A percentile compares a stretch with the other conserved stretches of the same genome.
Evolutionary conservation across 2,329 filamentous ascomycete genomes (phyloP).

Genomic region (Falciphora oryzae): DNA sequence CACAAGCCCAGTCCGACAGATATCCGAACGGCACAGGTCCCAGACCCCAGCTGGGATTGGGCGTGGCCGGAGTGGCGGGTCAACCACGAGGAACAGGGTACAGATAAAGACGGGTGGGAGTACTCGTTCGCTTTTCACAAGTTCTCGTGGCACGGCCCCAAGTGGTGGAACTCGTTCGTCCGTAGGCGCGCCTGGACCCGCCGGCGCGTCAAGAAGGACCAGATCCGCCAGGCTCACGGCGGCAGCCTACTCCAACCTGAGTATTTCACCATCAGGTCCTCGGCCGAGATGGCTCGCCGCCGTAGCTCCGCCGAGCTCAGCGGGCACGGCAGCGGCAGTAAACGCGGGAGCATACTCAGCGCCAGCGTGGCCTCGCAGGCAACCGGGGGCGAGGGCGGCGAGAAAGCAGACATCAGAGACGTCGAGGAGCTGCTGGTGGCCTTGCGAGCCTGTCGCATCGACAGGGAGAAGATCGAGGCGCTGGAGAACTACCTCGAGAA

Average conservation of each 20-base stretch:
- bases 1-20: conserved; percentile 55
- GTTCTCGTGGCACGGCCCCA: conserved; percentile 82
- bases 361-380: not conserved
- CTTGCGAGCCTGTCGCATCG: conserved; percentile 65
- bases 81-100: conserved; percentile 66
- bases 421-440: conserved; percentile 63
- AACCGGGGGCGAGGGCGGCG: conserved; percentile 47
- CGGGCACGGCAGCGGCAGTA: conserved; percentile 27
- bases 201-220: conserved; percentile 61
- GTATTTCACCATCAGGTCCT: conserved; percentile 70
- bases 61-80: conserved; percentile 61
- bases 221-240: conserved; percentile 29
- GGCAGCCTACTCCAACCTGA: conserved; percentile 59
- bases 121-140: conserved; percentile 83
- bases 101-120: conserved; percentile 88
- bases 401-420: conserved; percentile 45
- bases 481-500: conserved; percentile 77
- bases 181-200: conserved; percentile 82
- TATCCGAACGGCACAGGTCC: conserved; percentile 83
- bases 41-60: conserved; percentile 96
- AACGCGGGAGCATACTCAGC: conserved; percentile 9
- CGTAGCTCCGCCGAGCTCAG: conserved; percentile 18
- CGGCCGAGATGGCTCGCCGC: conserved; percentile 32
- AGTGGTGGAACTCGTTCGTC: conserved; percentile 96
- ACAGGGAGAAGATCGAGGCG: conserved; percentile 82